Percentiles rank a stretch among this genome's conserved stretches.
Conservation (phyloP, 495 filamentous ascomycete genomes). For the Penicillium antarcticum region DNA sequence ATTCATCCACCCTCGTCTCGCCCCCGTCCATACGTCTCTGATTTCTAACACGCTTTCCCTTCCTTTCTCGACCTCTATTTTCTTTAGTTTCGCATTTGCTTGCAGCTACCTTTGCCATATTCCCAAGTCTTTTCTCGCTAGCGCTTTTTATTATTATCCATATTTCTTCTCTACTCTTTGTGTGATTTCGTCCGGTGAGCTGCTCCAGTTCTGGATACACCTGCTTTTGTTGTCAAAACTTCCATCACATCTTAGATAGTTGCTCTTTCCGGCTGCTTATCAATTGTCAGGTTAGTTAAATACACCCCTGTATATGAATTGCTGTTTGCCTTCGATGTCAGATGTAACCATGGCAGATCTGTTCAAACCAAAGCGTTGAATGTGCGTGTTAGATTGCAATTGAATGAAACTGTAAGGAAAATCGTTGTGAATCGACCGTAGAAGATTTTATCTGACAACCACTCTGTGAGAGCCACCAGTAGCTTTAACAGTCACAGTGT, state of each 20-base stretch:
- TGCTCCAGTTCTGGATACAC: no score
- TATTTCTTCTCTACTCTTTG: background rate
- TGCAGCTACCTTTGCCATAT: slow-evolving; percentile 29
- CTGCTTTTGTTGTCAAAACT: background rate
- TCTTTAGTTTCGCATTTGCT: slow-evolving; percentile 6
- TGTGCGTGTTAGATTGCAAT: no score
- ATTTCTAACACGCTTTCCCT: background rate
- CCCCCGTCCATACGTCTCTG: background rate
- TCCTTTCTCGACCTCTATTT: background rate
- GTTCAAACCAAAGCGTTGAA: no score
- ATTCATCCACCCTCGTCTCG: no score
- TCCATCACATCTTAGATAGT: background rate
- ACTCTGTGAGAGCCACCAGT: slow-evolving; percentile 29
- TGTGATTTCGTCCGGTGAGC: background rate
- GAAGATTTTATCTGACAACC: slow-evolving; percentile 9
- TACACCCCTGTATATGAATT: background rate
- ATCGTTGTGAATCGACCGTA: no score
- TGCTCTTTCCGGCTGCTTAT: background rate
- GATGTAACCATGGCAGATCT: background rate
- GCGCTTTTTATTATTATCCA: slow-evolving; percentile 6
- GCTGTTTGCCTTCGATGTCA: background rate
- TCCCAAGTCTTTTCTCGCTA: slow-evolving; percentile 29
- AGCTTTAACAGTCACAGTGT: slow-evolving; percentile 21
- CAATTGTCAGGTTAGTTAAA: background rate
- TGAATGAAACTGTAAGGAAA: no score